A percentile compares a stretch with the other conserved stretches of the same genome.
Evolutionary conservation across 2,329 filamentous ascomycete genomes (phyloP).

Genomic region (Purpureocillium lavendulum): DNA sequence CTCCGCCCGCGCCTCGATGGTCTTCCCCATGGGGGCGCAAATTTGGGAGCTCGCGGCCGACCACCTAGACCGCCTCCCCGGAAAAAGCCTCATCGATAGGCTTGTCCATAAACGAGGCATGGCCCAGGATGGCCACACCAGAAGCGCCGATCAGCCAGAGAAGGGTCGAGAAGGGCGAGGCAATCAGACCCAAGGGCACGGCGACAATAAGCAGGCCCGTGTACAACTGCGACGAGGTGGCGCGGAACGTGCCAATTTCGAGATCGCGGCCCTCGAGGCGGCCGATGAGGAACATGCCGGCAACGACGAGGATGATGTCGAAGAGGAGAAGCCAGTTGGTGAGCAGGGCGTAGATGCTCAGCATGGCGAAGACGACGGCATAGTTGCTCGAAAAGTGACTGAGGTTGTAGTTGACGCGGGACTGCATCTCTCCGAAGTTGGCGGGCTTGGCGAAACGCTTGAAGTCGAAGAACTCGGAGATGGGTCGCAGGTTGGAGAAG

Average conservation of each 20-base stretch:
- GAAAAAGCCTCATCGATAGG: conserved; percentile 99
- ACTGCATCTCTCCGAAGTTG: conserved; percentile 86
- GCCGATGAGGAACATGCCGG: conserved; percentile 84
- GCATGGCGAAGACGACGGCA: conserved; percentile 85
- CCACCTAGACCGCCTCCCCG: conserved; percentile 99
- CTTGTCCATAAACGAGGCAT: conserved; percentile 94
- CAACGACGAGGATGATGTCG: conserved; percentile 80
- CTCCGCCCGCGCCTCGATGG: conserved; percentile 82
- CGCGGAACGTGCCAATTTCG: conserved; percentile 72
- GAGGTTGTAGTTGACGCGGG: conserved; percentile 93
- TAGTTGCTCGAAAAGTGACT: conserved; percentile 99
- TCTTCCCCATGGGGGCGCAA: conserved; percentile 98
- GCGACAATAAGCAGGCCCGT: conserved; percentile 76
- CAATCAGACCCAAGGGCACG: conserved; percentile 76
- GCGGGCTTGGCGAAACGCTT: conserved; percentile 92
- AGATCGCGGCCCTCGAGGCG: conserved; percentile 85
- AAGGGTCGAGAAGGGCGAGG: conserved; percentile 75
- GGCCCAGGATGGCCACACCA: conserved; percentile 87
- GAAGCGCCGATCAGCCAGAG: conserved; percentile 96
- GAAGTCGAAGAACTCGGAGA: conserved; percentile 91
- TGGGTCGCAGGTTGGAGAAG: conserved; percentile 85
- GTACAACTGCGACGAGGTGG: conserved; percentile 89
- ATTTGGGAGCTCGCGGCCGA: conserved; percentile 99
- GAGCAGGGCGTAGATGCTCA: conserved; percentile 89
- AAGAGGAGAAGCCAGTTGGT: conserved; percentile 83